These are phyloP conservation scores for Mycosphaerella sp. DNA, from an alignment of 2,329 filamentous ascomycete genomes.

Conservation along the genomic window DNA sequence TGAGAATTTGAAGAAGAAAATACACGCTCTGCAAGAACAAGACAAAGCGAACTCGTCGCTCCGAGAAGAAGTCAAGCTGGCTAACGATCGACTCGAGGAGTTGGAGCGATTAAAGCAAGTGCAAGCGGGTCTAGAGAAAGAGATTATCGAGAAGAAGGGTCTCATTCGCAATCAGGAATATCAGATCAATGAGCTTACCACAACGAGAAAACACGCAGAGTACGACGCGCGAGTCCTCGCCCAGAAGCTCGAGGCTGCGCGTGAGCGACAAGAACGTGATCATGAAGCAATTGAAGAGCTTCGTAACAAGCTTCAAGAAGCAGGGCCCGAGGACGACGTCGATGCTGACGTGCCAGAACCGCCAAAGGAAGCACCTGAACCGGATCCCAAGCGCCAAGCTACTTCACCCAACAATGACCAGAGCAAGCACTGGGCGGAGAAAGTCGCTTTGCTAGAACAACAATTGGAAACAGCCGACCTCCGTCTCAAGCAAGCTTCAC, in stretches of 20 bases:
- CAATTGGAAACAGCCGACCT: conserved; percentile 32
- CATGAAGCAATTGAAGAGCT: conserved; percentile 45
- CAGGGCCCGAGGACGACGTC: conserved; percentile 34
- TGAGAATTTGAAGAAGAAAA: conserved; percentile 51
- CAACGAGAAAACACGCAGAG: conserved; percentile 43
- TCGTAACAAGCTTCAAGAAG: conserved; percentile 41
- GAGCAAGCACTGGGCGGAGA: conserved; percentile 29
- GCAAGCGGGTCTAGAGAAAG: conserved; percentile 43
- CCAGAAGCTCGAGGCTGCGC: conserved; percentile 44
- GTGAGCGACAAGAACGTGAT: conserved; percentile 44
- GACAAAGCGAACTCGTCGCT: conserved; percentile 40
- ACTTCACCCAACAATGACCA: conserved; percentile 20
- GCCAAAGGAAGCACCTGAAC: conserved; percentile 12
- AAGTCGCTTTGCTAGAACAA: conserved; percentile 30
- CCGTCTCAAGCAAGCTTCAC: conserved; percentile 30
- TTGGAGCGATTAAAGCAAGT: conserved; percentile 42
- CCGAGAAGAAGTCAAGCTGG: conserved; percentile 42
- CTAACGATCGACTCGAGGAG: conserved; percentile 41
- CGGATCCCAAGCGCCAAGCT: conserved; percentile 11
- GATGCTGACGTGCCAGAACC: conserved; percentile 19
- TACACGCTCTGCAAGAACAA: conserved; percentile 45
- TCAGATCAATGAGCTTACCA: conserved; percentile 48
- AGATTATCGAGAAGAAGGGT: conserved; percentile 47
- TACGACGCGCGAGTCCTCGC: conserved; percentile 44
- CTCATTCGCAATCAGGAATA: conserved; percentile 48